These are phyloP conservation scores for Aureobasidium sp. DNA, from an alignment of 2,329 filamentous ascomycete genomes.

Conservation along the genomic window DNA sequence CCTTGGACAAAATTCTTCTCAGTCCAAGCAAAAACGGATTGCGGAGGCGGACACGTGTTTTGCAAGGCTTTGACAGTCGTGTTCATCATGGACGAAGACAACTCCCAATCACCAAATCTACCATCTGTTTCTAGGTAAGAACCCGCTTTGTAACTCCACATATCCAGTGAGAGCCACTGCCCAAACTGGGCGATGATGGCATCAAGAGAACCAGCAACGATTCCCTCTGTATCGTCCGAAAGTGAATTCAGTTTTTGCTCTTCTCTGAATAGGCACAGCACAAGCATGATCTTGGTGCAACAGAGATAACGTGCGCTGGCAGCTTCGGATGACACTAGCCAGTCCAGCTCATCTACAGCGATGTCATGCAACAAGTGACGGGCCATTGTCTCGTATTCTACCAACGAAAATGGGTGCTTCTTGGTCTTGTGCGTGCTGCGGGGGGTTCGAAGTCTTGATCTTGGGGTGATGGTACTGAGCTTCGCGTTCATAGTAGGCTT, in stretches of 20 bases:
- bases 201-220: slow-evolving; percentile 38
- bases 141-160: slow-evolving; percentile 47
- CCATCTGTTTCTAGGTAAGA: slow-evolving; percentile 55
- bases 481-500: not conserved
- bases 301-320: slow-evolving; percentile 38
- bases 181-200: slow-evolving; percentile 73
- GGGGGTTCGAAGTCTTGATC: not conserved
- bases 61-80: not conserved
- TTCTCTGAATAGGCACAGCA: slow-evolving; percentile 78
- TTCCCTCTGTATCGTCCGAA: not conserved
- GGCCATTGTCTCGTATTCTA: slow-evolving; percentile 13
- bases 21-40: slow-evolving; percentile 21
- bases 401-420: not conserved
- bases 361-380: slow-evolving; percentile 10
- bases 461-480: slow-evolving; percentile 2
- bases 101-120: slow-evolving; percentile 33
- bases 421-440: slow-evolving; percentile 3
- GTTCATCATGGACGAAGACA: slow-evolving; percentile 24
- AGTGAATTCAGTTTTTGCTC: slow-evolving; percentile 69
- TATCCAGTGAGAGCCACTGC: slow-evolving; percentile 68
- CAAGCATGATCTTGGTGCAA: slow-evolving; percentile 41
- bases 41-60: not conserved
- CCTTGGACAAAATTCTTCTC: slow-evolving; percentile 19
- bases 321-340: slow-evolving; percentile 28
- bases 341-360: slow-evolving; percentile 10